A percentile compares a stretch with the other conserved stretches of the same genome.
Conservation (phyloP, 805 yeast species). For the Monosporozyma unispora region DNA sequence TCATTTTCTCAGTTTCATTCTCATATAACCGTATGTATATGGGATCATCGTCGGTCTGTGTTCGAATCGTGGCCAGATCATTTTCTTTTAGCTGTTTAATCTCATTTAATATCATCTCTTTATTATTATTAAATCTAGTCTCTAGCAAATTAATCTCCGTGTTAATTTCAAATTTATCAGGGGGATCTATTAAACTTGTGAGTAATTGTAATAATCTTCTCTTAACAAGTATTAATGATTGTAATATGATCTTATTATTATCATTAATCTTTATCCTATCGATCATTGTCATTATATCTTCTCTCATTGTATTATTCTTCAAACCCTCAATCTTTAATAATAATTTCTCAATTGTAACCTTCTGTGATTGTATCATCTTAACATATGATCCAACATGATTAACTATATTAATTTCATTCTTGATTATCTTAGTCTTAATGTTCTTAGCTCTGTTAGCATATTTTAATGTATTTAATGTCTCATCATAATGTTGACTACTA, state of each 20-base stretch:
- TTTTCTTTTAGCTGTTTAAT: too few relatives aligned
- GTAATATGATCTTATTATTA: conserved; percentile 36
- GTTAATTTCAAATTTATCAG: conserved; percentile 36
- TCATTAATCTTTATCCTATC: conserved; percentile 31
- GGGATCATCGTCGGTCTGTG: too few relatives aligned
- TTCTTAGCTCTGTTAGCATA: conserved; percentile 90
- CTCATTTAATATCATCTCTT: too few relatives aligned
- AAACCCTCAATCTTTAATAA: conserved; percentile 19
- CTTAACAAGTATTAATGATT: conserved; percentile 32
- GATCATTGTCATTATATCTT: background rate
- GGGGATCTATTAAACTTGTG: too few relatives aligned
- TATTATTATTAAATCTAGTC: too few relatives aligned
- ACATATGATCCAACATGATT: conserved; percentile 79
- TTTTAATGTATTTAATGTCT: conserved; percentile 80
- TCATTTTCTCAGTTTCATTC: too few relatives aligned
- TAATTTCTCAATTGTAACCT: conserved; percentile 61
- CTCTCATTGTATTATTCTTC: background rate
- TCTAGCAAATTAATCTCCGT: background rate
- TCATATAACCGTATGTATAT: too few relatives aligned
- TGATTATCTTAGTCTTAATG: conserved; percentile 67
- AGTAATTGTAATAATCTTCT: conserved; percentile 34
- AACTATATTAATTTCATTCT: conserved; percentile 68
- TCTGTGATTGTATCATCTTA: conserved; percentile 76
- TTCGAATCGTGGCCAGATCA: too few relatives aligned
- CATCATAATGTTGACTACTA: conserved; percentile 80